Conservation (phyloP, 441 rosid genomes). For the Dalechampia spathulata region DNA sequence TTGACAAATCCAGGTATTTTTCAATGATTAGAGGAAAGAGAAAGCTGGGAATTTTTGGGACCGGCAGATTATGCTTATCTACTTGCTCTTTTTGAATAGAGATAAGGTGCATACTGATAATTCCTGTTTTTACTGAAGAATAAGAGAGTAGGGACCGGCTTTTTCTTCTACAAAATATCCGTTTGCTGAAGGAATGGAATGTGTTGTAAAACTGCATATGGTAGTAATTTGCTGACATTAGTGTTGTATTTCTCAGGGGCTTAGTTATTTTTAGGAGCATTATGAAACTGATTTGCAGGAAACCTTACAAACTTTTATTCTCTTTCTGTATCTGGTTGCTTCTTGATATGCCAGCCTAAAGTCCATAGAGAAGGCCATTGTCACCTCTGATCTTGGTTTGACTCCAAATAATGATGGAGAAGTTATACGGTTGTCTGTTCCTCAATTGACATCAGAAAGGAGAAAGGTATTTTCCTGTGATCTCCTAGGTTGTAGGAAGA, state of each 20-base stretch:
- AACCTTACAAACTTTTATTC: background rate
- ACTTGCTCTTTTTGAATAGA: slow-evolving; percentile 5
- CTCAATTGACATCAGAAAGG: slow-evolving; percentile 81
- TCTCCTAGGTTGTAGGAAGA: slow-evolving; percentile 1
- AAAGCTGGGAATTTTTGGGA: no score
- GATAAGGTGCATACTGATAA: background rate
- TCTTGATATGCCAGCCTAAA: slow-evolving; percentile 49
- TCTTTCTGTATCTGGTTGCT: slow-evolving; percentile 7
- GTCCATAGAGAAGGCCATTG: slow-evolving; percentile 86
- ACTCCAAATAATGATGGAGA: slow-evolving; percentile 87
- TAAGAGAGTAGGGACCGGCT: background rate
- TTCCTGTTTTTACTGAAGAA: background rate
- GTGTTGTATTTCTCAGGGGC: background rate
- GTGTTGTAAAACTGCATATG: background rate
- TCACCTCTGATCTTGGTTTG: slow-evolving; percentile 74
- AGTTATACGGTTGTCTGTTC: slow-evolving; percentile 67
- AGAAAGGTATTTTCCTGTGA: slow-evolving; percentile 58
- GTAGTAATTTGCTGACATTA: background rate
- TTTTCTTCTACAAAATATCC: background rate
- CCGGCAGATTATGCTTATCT: background rate
- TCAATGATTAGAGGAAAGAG: background rate
- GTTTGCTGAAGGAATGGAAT: background rate
- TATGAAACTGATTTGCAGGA: slow-evolving; percentile 2
- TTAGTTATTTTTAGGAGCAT: background rate
- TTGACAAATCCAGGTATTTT: slow-evolving; percentile 84